Percentiles rank a stretch among this genome's conserved stretches.
Evolutionary conservation across 768 basidiomycete genomes (phyloP).

Genomic region (Pleurotus giganteus): DNA sequence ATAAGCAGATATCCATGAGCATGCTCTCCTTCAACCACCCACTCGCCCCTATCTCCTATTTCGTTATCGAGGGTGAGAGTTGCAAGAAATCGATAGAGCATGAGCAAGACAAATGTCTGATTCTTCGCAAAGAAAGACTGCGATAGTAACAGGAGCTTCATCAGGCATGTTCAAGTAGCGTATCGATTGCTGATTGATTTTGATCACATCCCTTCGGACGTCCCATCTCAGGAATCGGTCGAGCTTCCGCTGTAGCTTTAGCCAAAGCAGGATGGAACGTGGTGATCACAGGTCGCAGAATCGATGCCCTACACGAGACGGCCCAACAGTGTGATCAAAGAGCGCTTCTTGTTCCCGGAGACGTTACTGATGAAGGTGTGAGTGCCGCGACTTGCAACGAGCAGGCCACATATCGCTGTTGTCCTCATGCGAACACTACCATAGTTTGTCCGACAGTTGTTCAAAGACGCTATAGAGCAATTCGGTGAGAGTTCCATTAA

Average conservation of each 20-base stretch:
- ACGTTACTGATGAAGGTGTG: constrained; percentile 55
- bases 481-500: constrained; percentile 45
- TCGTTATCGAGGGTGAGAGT: too few relatives aligned
- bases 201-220: not conserved
- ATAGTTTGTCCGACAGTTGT: constrained; percentile 56
- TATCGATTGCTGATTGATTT: not conserved
- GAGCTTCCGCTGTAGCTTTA: constrained; percentile 64
- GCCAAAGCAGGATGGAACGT: constrained; percentile 68
- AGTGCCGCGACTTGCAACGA: not conserved
- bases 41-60: too few relatives aligned
- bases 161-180: constrained; percentile 42
- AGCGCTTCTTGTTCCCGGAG: constrained; percentile 53
- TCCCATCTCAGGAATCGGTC: constrained; percentile 53
- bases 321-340: constrained; percentile 19
- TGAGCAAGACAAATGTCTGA: not conserved
- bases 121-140: constrained; percentile 17
- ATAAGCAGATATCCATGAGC: too few relatives aligned
- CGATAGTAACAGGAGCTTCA: constrained; percentile 30
- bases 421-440: too few relatives aligned
- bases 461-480: constrained; percentile 45
- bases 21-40: too few relatives aligned
- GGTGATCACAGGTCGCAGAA: constrained; percentile 62
- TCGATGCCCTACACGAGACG: constrained; percentile 58
- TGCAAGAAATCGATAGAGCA: too few relatives aligned
- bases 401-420: not conserved